Evolutionary conservation across 768 basidiomycete genomes (phyloP).

Genomic region (Xanthoconium stramineum): DNA sequence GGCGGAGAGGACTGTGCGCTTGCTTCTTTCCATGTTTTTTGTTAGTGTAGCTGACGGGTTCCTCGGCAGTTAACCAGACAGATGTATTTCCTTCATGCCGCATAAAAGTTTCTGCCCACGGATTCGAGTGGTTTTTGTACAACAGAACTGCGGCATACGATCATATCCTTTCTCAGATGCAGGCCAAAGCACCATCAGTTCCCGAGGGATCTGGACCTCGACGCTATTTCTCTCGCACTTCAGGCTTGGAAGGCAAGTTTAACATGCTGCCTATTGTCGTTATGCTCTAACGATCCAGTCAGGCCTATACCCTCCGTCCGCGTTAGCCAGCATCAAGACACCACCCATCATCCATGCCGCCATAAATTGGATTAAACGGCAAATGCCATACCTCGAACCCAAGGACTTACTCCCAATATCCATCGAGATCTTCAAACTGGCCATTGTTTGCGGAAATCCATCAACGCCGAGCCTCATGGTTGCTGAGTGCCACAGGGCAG

Average conservation of each 20-base stretch:
- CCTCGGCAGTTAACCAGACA: conserved; percentile 33
- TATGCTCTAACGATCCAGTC: background rate
- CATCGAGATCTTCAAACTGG: conserved; percentile 72
- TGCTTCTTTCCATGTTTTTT: conserved; percentile 2
- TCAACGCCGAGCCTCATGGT: conserved; percentile 83
- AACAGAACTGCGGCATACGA: conserved; percentile 90
- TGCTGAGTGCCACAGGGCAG: conserved; percentile 71
- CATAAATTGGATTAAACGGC: conserved; percentile 51
- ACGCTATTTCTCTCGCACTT: conserved; percentile 38
- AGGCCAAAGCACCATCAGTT: conserved; percentile 28
- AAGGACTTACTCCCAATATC: conserved; percentile 87
- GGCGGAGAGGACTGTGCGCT: conserved; percentile 55
- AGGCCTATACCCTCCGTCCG: conserved; percentile 28
- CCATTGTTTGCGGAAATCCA: conserved; percentile 79
- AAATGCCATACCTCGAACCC: conserved; percentile 70
- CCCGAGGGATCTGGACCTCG: conserved; percentile 32
- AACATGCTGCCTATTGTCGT: background rate
- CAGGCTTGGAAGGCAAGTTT: conserved; percentile 37
- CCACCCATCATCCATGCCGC: conserved; percentile 38
- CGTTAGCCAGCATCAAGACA: conserved; percentile 26
- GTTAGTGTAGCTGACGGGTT: conserved; percentile 4
- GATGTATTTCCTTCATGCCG: conserved; percentile 61
- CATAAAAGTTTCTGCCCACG: conserved; percentile 75
- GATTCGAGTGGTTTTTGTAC: conserved; percentile 91
- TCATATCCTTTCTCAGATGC: conserved; percentile 76